Base-by-base conservation (phyloP, 805 yeast species). In the Candida loeiensis region DNA sequence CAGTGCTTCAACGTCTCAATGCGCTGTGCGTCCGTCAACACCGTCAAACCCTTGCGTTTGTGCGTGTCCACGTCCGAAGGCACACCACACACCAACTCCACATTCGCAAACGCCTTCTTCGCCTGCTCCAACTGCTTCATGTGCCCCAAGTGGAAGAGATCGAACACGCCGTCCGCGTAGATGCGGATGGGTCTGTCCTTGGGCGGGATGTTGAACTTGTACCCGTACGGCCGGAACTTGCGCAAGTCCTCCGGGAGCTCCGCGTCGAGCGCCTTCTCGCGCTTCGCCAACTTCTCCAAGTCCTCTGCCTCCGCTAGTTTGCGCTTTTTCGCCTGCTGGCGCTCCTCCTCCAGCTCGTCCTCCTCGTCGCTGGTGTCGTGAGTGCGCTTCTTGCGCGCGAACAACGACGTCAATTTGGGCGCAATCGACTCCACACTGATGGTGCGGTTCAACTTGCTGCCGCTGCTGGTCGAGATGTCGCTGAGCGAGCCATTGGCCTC, bases 161-260 rank as follows among this genome's bases (percentile, higher is more conserved):
- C 99, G 69, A 93, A 93, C 14, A 93, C 96, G 39, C 99, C 99
- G 64, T 93, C 99, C 4, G 99, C 99, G 59, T 93, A 93, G n/a
- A 93, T 79, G 45, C 99, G 75, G 20, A 93, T 79, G 1, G 96
- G 90, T 44, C 96, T 74, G 55, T 84, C 93, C 3, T 59, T 68
- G 2, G 96, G 95, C 2, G 99, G 99, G 18, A 81, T 51, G 50
- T 87, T 88, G 61, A 93, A 77, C 49, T 69, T 70, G 65, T 64
- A 88, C 2, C 96, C 96, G 22, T 64, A 63, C 17, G 96, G 96
- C 52, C 96, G 75, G 65, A 71, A 87, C 63, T 79, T 84, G 44
- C 90, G 71, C 54, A 76, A 77, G 46, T 85, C 79, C 37, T 72
- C 83, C 2, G 89, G 93, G 28, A 86, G 63, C 45, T 67, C 74